Evolutionary conservation across 2,329 filamentous ascomycete species (phyloP).

Genomic region (Beauveria medogensis): DNA sequence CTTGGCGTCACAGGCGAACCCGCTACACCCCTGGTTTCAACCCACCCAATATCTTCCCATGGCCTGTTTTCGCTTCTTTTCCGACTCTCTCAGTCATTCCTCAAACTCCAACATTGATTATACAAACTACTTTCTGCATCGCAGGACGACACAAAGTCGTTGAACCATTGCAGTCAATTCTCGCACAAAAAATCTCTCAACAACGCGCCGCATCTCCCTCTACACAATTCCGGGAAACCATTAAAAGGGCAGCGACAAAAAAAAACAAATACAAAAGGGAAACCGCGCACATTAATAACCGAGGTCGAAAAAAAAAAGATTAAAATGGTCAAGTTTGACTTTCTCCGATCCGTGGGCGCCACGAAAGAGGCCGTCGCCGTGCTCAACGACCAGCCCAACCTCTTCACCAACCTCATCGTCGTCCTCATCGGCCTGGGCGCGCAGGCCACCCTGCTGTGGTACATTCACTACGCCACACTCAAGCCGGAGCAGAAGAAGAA

Average conservation of each 20-base stretch:
- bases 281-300: too few species aligned
- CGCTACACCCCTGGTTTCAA: conserved; percentile 14
- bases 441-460: conserved; percentile 43
- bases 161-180: neutral
- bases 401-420: conserved; percentile 50
- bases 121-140: neutral
- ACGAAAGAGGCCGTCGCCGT: conserved; percentile 50
- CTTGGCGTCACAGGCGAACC: conserved; percentile 9
- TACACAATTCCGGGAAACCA: too few species aligned
- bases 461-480: conserved; percentile 51
- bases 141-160: neutral
- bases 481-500: conserved; percentile 54
- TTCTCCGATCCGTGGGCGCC: conserved; percentile 48
- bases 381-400: conserved; percentile 52
- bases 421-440: conserved; percentile 42
- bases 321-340: conserved; percentile 48
- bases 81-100: neutral
- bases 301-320: neutral
- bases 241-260: too few species aligned
- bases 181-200: neutral
- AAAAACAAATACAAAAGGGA: neutral
- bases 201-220: too few species aligned
- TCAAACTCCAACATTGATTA: neutral
- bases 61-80: neutral
- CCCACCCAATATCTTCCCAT: conserved; percentile 10